Percentiles rank a stretch among this genome's conserved stretches.
Conservation (phyloP, 768 basidiomycete genomes). For the Trametopsis cervina region DNA sequence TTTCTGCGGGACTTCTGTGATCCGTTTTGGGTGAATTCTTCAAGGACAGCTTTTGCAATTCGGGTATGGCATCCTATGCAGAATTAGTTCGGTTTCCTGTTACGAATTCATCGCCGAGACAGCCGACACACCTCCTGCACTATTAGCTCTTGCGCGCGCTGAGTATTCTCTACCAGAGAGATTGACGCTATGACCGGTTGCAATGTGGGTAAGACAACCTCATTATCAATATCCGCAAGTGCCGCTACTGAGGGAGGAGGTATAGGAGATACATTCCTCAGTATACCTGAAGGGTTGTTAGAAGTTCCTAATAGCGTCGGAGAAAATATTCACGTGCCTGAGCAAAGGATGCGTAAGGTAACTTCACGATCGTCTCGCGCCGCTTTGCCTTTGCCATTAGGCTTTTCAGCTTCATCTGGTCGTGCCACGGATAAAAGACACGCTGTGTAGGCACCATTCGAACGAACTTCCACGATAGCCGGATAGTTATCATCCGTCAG, state of each 20-base stretch:
- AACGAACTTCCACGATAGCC: constrained; percentile 57
- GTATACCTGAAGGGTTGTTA: constrained; percentile 44
- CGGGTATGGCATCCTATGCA: constrained; percentile 41
- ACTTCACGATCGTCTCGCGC: constrained; percentile 39
- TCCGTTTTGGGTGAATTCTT: constrained; percentile 70
- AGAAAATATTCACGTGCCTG: constrained; percentile 40
- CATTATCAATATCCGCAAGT: constrained; percentile 61
- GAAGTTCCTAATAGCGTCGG: constrained; percentile 1
- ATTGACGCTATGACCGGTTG: constrained; percentile 57
- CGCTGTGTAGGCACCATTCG: constrained; percentile 52
- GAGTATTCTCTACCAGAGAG: constrained; percentile 44
- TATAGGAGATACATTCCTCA: constrained; percentile 72
- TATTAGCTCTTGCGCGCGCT: constrained; percentile 44
- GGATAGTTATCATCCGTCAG: constrained; percentile 87
- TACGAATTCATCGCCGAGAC: neutral
- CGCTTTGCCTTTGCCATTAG: constrained; percentile 35
- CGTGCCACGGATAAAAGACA: constrained; percentile 61
- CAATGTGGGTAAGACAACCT: constrained; percentile 64
- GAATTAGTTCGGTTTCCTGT: neutral
- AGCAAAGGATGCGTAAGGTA: constrained; percentile 58
- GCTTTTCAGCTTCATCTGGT: constrained; percentile 24
- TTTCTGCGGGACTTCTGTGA: constrained; percentile 61
- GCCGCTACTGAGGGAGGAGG: constrained; percentile 61
- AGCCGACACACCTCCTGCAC: constrained; percentile 43
- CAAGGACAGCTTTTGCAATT: constrained; percentile 49